A percentile compares a stretch with the other conserved stretches of the same genome.
Conservation (phyloP, 1,284 basidiomycete genomes). For the Mycosarcoma mackinlayi region DNA sequence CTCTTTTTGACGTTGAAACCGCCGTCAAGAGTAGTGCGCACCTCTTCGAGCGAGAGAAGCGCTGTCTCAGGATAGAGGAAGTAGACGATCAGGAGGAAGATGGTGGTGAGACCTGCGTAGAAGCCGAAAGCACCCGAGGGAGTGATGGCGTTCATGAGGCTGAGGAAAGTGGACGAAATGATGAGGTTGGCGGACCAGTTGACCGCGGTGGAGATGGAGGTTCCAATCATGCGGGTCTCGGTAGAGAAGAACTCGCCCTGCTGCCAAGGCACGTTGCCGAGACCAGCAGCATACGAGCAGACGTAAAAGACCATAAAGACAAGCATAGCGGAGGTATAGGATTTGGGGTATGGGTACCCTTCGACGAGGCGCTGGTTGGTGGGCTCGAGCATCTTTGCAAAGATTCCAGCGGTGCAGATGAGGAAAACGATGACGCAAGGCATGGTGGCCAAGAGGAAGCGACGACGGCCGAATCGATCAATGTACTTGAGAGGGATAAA, state of each 20-base stretch:
- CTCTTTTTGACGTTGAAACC: conserved; percentile 71
- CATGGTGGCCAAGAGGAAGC: conserved; percentile 80
- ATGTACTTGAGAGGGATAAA: conserved; percentile 80
- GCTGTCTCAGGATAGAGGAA: conserved; percentile 70
- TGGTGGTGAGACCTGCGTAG: conserved; percentile 79
- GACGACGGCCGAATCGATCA: conserved; percentile 80
- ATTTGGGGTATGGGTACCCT: conserved; percentile 75
- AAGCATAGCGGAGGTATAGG: conserved; percentile 79
- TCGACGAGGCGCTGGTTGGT: conserved; percentile 77
- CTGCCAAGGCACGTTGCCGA: conserved; percentile 84
- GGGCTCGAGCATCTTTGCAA: conserved; percentile 77
- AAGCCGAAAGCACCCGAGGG: conserved; percentile 75
- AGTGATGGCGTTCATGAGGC: conserved; percentile 79
- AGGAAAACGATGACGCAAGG: conserved; percentile 82
- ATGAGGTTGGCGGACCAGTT: conserved; percentile 84
- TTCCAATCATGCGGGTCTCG: conserved; percentile 79
- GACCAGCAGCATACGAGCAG: conserved; percentile 77
- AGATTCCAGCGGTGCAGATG: conserved; percentile 78
- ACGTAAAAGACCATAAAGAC: conserved; percentile 84
- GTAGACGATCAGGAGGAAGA: conserved; percentile 78
- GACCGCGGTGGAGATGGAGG: conserved; percentile 77
- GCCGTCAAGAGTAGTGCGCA: conserved; percentile 71
- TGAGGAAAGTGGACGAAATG: conserved; percentile 81
- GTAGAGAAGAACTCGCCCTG: conserved; percentile 81
- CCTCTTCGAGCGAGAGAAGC: conserved; percentile 81